Base-by-base conservation (phyloP, 495 filamentous ascomycete genomes). In the Podospora appendiculata region DNA sequence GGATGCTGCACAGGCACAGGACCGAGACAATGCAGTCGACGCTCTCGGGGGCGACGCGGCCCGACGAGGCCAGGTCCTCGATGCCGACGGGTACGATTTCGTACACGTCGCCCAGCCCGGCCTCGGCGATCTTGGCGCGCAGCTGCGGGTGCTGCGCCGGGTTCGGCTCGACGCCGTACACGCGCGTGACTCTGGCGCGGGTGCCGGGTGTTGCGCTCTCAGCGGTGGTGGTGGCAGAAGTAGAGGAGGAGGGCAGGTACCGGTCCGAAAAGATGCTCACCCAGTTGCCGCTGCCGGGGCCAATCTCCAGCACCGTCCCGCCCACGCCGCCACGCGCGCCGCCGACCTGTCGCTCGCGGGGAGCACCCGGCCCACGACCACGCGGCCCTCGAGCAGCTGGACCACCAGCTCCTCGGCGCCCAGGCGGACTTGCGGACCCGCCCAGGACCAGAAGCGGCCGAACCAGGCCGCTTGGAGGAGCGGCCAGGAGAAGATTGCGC, bases 131-230 rank as follows among this genome's bases (percentile, higher is more conserved):
- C 14, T 70, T 72, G 0, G 53, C 50, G 4, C 68, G 68, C 34
- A 91, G 67, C 11, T 56, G 58, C 1, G 43, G 53, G 62, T 89
- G 85, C 0, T 85, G 72, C 0, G 65, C 66, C 0, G 36, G 4
- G 59, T 86, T 87, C 3, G 86, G 86, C 67, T 89, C 85, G 1
- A 87, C 71, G 56, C 85, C 85, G 63, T 80, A 86, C 42, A 89
- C 75, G 50, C 76, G 73, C 34, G 67, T 79, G 50, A 87, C 48
- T 32, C 16, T 32, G 36, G 32, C 16, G 6, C 48, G 36, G 11
- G 12, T 33, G 38, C 48, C 48, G 6, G 46, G 8, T 9, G 46
- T 18, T 56, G 13, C 8, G 9, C 16, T 46, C 32, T 13, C 55
- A 48, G 12, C 41, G 13, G 11, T 33, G 13, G 11, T 41, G 11